Percentiles rank a stretch among this genome's conserved stretches.
phyloP scores from a whole-genome alignment of 805 yeast genomes.

The Sugiyamaella marilandica region DNA sequence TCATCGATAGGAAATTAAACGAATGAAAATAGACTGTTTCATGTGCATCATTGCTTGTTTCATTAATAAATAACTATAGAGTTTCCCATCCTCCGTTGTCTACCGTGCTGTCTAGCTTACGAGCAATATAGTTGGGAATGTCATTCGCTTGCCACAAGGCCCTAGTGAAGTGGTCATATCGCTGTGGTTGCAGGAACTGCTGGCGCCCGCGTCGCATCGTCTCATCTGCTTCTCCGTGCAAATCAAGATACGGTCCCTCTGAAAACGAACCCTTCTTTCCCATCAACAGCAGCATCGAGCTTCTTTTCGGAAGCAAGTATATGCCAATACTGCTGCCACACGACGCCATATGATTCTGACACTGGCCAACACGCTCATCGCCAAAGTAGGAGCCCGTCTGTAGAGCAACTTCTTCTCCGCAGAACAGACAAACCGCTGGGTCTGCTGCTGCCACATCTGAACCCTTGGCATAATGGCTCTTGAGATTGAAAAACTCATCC shows the following conservation, averaged over 20 bases:
- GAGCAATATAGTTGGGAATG: conserved; percentile 67
- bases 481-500: conserved; percentile 58
- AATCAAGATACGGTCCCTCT: conserved; percentile 78
- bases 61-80: conserved; percentile 36
- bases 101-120: conserved; percentile 69
- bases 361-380: conserved; percentile 61
- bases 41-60: background rate
- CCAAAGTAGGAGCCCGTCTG: conserved; percentile 49
- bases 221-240: conserved; percentile 80
- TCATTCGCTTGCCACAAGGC: conserved; percentile 76
- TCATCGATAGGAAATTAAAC: too few species aligned
- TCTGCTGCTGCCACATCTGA: conserved; percentile 39
- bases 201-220: conserved; percentile 67
- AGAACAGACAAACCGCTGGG: conserved; percentile 82
- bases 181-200: conserved; percentile 52
- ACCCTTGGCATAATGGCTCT: background rate
- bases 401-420: conserved; percentile 64
- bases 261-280: conserved; percentile 79
- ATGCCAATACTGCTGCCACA: conserved; percentile 61
- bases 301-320: conserved; percentile 65
- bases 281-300: conserved; percentile 58
- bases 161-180: conserved; percentile 63
- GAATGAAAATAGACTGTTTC: background rate
- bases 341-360: conserved; percentile 65
- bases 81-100: conserved; percentile 98